Percentiles rank a stretch among this genome's conserved stretches.
phyloP scores from a whole-genome alignment of 495 filamentous ascomycete species.

The Xylaria intraflava region DNA sequence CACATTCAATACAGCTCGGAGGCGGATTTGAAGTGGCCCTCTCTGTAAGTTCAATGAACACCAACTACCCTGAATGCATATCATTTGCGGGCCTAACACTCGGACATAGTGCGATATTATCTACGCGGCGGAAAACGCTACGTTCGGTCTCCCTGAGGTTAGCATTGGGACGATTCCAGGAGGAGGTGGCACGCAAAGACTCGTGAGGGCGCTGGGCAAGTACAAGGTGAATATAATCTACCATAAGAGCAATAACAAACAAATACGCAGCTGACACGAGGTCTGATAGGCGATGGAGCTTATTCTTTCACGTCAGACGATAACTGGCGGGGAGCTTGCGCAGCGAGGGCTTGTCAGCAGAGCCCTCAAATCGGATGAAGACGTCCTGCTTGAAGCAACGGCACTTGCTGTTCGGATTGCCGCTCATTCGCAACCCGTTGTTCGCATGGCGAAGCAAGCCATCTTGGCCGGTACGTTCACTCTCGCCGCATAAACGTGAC shows the following conservation, averaged over 20 bases:
- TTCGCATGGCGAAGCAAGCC: conserved; percentile 21
- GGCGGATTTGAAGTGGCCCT: conserved; percentile 34
- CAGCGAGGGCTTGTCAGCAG: conserved; percentile 18
- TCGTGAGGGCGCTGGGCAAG: conserved; percentile 35
- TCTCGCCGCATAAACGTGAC: not conserved
- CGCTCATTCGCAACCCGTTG: conserved; percentile 15
- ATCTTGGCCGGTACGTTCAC: conserved; percentile 18
- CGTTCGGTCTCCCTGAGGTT: conserved; percentile 39
- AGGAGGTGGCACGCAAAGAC: conserved; percentile 37
- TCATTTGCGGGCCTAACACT: not conserved
- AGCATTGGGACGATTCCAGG: conserved; percentile 39
- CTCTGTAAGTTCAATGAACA: conserved; percentile 15
- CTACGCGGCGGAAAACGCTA: conserved; percentile 24
- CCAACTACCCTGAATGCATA: not conserved
- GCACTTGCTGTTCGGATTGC: conserved; percentile 19
- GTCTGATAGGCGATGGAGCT: conserved; percentile 78
- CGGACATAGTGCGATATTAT: conserved; percentile 35
- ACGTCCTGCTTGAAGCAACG: conserved; percentile 17
- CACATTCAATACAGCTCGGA: conserved; percentile 18
- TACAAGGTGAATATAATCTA: conserved; percentile 30
- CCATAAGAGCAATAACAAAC: not conserved
- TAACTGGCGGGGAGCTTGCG: conserved; percentile 53
- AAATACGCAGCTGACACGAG: conserved; percentile 32
- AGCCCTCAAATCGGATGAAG: conserved; percentile 3
- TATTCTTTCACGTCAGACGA: conserved; percentile 67